Conservation (phyloP, 2,329 filamentous ascomycete species). For the Hansfordia pulvinata region DNA sequence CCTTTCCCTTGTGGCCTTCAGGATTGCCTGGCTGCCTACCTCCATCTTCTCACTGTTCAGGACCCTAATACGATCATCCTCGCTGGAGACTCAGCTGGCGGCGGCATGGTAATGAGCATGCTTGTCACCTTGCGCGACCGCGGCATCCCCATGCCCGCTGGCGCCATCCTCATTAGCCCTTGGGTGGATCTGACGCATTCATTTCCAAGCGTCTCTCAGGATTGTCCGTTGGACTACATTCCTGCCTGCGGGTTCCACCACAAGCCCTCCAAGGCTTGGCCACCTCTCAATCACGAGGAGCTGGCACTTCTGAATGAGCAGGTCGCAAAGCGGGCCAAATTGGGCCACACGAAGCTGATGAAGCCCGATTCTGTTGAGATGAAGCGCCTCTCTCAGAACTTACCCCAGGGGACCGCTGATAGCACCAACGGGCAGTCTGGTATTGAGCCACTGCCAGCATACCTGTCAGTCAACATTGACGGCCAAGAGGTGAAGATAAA, state of each 20-base stretch:
- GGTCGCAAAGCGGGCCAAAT: conserved; percentile 25
- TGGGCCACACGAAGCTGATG: conserved; percentile 16
- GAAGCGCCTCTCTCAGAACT: conserved; percentile 9
- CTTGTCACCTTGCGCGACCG: conserved; percentile 73
- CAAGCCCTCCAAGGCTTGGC: conserved; percentile 82
- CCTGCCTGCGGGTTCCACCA: conserved; percentile 81
- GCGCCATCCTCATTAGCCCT: conserved; percentile 80
- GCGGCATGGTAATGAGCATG: conserved; percentile 74
- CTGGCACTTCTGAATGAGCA: conserved; percentile 38
- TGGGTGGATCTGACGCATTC: conserved; percentile 96
- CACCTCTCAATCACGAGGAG: conserved; percentile 74
- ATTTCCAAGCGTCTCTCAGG: conserved; percentile 73
- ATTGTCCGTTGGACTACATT: conserved; percentile 73
- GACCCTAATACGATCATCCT: conserved; percentile 72
- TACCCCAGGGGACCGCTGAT: conserved; percentile 5
- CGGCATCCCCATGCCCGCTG: conserved; percentile 72
- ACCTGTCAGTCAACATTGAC: conserved; percentile 54
- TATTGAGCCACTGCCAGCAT: conserved; percentile 2
- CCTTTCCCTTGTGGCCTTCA: conserved; percentile 89
- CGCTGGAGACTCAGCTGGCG: conserved; percentile 87
- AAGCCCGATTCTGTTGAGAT: conserved; percentile 21
- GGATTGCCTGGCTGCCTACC: conserved; percentile 79
- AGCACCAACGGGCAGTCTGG: conserved; percentile 1
- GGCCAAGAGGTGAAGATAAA: conserved; percentile 61
- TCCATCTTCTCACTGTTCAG: conserved; percentile 66